These are phyloP conservation scores for Cystofilobasidium macerans DNA, from an alignment of 768 basidiomycete species.

Conservation along the genomic window DNA sequence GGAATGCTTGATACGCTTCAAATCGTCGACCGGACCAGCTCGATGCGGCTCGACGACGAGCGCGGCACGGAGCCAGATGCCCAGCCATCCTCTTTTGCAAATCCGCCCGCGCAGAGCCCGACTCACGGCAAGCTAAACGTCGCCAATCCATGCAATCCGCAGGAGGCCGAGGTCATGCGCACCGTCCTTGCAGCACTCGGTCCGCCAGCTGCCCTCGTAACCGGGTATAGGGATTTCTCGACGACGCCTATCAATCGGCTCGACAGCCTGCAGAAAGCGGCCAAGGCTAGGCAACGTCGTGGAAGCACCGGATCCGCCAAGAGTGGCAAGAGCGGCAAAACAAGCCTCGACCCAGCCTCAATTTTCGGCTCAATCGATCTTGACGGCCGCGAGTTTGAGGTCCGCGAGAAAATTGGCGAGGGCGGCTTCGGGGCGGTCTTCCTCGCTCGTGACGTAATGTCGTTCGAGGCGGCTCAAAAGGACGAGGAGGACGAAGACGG, in stretches of 20 bases:
- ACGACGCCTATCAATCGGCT: conserved; percentile 45
- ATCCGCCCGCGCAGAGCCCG: not conserved
- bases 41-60: not conserved
- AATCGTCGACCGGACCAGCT: conserved; percentile 19
- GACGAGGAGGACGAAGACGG: conserved; percentile 43
- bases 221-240: conserved; percentile 37
- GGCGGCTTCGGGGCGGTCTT: conserved; percentile 97
- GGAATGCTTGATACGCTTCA: conserved; percentile 28
- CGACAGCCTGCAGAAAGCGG: conserved; percentile 60
- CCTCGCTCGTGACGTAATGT: conserved; percentile 47
- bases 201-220: conserved; percentile 42
- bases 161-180: conserved; percentile 31
- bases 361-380: conserved; percentile 48
- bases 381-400: conserved; percentile 54
- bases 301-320: conserved; percentile 21
- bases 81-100: not conserved
- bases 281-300: conserved; percentile 41
- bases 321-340: conserved; percentile 27
- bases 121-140: conserved; percentile 31
- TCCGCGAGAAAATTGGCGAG: conserved; percentile 83
- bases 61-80: not conserved
- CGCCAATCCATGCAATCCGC: conserved; percentile 68
- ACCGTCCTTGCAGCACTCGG: conserved; percentile 10
- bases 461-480: conserved; percentile 11
- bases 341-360: not conserved